These are phyloP conservation scores for Trametes pubescens DNA, from an alignment of 1,284 basidiomycete species.

Conservation along the genomic window DNA sequence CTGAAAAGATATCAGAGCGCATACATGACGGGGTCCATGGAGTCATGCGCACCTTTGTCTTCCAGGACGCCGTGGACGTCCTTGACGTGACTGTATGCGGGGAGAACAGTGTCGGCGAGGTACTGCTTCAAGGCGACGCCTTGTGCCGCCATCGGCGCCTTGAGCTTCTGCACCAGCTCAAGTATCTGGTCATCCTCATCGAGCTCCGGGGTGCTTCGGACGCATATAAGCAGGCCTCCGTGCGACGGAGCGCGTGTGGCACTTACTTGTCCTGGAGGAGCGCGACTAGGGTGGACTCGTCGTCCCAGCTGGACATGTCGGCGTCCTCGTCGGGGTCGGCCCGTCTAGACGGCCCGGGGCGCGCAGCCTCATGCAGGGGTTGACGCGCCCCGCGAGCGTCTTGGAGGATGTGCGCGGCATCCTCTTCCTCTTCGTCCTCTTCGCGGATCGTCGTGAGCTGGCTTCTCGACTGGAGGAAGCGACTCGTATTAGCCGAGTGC, in stretches of 20 bases:
- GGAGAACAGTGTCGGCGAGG: constrained; percentile 59
- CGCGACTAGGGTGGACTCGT: constrained; percentile 62
- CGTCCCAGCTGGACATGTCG: constrained; percentile 59
- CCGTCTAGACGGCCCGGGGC: constrained; percentile 20
- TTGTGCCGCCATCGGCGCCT: constrained; percentile 54
- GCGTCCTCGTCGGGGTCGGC: constrained; percentile 39
- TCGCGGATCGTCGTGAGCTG: constrained; percentile 34
- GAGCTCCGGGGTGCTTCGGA: constrained; percentile 31
- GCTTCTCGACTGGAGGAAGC: constrained; percentile 30
- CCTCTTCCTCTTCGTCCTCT: constrained; percentile 32
- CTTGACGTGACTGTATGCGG: constrained; percentile 59
- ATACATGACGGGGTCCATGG: constrained; percentile 8
- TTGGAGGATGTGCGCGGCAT: constrained; percentile 14
- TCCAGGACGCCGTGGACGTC: constrained; percentile 51
- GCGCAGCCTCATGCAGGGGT: constrained; percentile 26
- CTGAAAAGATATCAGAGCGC: constrained; percentile 25
- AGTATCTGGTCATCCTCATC: constrained; percentile 48
- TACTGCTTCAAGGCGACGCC: constrained; percentile 55
- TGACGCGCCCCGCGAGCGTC: constrained; percentile 29
- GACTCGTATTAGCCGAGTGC: constrained; percentile 33
- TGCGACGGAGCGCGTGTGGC: neutral
- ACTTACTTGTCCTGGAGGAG: constrained; percentile 57
- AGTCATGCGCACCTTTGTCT: constrained; percentile 42
- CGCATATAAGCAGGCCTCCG: constrained; percentile 6
- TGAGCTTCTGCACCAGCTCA: constrained; percentile 55